Base-by-base conservation (phyloP, 306 rosid species). In the Ormosia semicastrata region DNA sequence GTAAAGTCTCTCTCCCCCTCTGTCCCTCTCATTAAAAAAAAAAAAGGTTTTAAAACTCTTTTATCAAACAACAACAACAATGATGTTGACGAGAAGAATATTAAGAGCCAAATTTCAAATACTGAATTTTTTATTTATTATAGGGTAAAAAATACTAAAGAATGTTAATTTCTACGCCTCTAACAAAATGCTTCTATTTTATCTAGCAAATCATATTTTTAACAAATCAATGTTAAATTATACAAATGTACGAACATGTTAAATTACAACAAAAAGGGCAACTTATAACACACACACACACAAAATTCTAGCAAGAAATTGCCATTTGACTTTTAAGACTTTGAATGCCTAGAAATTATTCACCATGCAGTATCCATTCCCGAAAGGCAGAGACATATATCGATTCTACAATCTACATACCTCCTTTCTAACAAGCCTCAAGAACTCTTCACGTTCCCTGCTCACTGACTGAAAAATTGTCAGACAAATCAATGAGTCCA, bases 381-480 rank as follows among this genome's bases (percentile, higher is more conserved):
- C 46, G 52, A 47, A 47, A 29, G 8, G 2, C 10, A 73, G 30
- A 73, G 17, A 66, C 53, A 64, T 24, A 10, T 5, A 47, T 58
- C 12, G 49, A 69, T 74, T 66, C 8, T 4, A 74, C 18, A 53
- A 64, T 69, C 69, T 9, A 49, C 54, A 37, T 84, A 94, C 98
- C 98, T 94, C 98, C 84, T 94, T 90, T 54, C 83, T 90, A 33
- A 94, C 95, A 60, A 94, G 97, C 32, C 90, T 85, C 77, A 94
- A 73, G 79, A 94, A 94, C 81, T 92, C 94, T 86, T 94, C 95
- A 52, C 98, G 92, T 58, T 94, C 98, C 73, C 77, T 77, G 86
- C 95, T 92, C 65, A 94, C 97, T 0, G 97, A 94, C 98, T 94
- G 94, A 54, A 43, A 78, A 73, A 15, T 36, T 34, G 75, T 9